Evolutionary conservation across 345 rosid species (phyloP), one percentile per base, ranked within the genome.

Genomic region (Salix udensis): DNA sequence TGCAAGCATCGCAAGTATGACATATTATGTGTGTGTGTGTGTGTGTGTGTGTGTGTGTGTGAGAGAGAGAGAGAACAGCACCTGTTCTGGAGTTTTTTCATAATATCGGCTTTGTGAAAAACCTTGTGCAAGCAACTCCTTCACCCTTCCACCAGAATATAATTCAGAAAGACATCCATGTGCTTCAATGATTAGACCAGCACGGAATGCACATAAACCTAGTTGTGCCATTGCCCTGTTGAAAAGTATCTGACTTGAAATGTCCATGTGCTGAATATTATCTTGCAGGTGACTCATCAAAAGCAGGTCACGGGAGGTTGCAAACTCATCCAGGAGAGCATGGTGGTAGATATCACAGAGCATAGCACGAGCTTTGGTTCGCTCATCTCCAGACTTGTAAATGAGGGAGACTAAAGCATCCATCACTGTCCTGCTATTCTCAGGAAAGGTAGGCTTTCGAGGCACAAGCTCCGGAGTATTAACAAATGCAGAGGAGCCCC

Each of bases 41-140:
- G 37, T 5, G 34, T 31, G 34, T 31, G 34, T 4, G 36, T 4
- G 36, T 4, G 36, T 2, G 34, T 0, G 24, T 10, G 1, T 18
- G 21, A 36, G 6, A 11, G 55, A 36, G 8, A 67, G 28, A 73
- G 40, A 30, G 39, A 26, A 2, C 19, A 15, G 50, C 77, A 91
- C 98, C 97, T 95, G 97, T 77, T 95, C 99, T 1, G 98, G 96
- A 75, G 99, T 95, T 84, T 95, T 95, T 87, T 95, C 99, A 75
- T 93, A 91, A 65, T 93, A 93, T 71, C 99, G 89, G 82, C 91
- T 91, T 74, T 93, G 98, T 7, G 94, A 89, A 80, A 96, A 87
- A 83, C 99, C 99, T 87, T 96, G 99, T 2, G 99, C 99, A 78
- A 96, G 97, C 83, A 96, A 84, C 81, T 96, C 99, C 83, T 88